These are phyloP conservation scores for Zygosaccharomyces sapae DNA, from an alignment of 1,139 yeast genomes.

Conservation along the genomic window DNA sequence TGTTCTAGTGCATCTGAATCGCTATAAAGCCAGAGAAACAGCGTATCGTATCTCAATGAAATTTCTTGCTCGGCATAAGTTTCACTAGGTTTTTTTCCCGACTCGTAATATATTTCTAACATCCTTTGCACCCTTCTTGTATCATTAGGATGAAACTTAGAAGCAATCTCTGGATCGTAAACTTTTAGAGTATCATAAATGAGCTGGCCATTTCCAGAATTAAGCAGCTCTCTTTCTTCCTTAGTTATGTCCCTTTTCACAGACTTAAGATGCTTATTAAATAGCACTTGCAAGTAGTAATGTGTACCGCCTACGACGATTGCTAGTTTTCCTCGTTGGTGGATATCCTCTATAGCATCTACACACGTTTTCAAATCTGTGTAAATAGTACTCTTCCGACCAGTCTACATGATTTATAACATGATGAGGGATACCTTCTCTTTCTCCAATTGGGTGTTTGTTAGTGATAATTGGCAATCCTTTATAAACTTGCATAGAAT, in stretches of 20 bases:
- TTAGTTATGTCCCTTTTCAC: conserved; percentile 34
- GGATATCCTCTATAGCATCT: conserved; percentile 54
- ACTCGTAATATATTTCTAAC: conserved; percentile 67
- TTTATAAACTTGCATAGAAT: conserved; percentile 91
- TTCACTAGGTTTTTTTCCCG: conserved; percentile 67
- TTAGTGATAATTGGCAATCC: conserved; percentile 77
- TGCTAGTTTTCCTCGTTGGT: conserved; percentile 67
- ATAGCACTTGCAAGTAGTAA: conserved; percentile 77
- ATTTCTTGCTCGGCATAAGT: conserved; percentile 62
- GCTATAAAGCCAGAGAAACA: conserved; percentile 82
- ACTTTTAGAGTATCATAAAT: conserved; percentile 47
- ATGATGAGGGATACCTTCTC: conserved; percentile 75
- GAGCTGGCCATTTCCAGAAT: conserved; percentile 51
- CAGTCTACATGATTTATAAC: conserved; percentile 79
- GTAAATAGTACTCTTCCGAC: conserved; percentile 81
- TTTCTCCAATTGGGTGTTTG: conserved; percentile 78
- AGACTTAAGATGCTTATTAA: conserved; percentile 39
- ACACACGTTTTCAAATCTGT: conserved; percentile 71
- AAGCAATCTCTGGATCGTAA: conserved; percentile 69
- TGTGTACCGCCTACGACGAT: conserved; percentile 95
- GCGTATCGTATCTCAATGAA: conserved; percentile 57
- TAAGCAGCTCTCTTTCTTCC: conserved; percentile 47
- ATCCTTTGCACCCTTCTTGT: conserved; percentile 73
- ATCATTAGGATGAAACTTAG: conserved; percentile 90
- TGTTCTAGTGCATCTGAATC: conserved; percentile 55